Base-by-base conservation (phyloP, 345 rosid species). In the Cardamine resedifolia region DNA sequence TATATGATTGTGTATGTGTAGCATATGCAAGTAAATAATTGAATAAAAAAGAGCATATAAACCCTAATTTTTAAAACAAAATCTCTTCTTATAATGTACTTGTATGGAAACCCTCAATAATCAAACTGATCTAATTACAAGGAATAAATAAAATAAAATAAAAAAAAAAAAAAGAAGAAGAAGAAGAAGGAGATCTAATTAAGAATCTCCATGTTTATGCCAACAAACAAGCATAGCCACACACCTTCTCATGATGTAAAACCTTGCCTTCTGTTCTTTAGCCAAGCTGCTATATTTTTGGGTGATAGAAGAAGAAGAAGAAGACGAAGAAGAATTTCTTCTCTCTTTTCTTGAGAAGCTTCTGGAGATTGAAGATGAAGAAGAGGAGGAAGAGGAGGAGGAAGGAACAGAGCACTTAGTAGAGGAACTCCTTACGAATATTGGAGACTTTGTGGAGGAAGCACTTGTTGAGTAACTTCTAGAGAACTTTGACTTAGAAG, bases 191-290 rank as follows among this genome's bases (percentile, higher is more conserved):
- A 44, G 64, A 72, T 72, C 41, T 70, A 41, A 27, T 84, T 71
- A 87, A 68, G 90, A 77, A 83, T 94, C 98, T 6, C 96, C 91
- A 78, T 94, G 96, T 62, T 89, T 94, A 72, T 89, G 95, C 98
- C 98, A 94, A 53, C 97, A 91, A 77, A 89, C 97, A 71, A 94
- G 98, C 98, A 94, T 94, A 44, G 98, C 96, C 66, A 94, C 96
- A 79, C 98, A 94, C 65, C 97, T 83, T 74, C 96, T 87, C 92
- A 94, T 94, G 81, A 94, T 91, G 74, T 94, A 94, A 75, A 94
- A 91, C 80, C 91, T 87, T 5, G 98, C 91, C 82, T 94, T 94
- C 70, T 94, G 96, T 71, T 94, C 98, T 77, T 94, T 91, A 59
- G 98, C 98, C 74, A 94, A 66, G 86, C 83, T 88, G 75, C 89